Evolutionary conservation across 768 basidiomycete genomes (phyloP).

Genomic region (Cystofilobasidium capitatum): DNA sequence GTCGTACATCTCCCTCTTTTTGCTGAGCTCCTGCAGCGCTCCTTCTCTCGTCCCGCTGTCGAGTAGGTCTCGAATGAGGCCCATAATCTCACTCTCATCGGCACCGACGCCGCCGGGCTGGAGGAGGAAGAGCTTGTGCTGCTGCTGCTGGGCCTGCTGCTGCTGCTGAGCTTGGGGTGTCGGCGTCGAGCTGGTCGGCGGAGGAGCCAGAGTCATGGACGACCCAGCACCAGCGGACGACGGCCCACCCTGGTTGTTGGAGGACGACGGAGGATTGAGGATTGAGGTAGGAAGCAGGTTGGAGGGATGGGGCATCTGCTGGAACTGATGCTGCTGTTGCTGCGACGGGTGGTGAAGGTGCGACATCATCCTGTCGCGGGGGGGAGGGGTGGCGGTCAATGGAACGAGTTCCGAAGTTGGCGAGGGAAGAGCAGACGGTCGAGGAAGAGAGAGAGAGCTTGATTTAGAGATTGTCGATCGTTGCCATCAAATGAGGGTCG

Average conservation of each 20-base stretch:
- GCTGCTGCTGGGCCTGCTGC: neutral
- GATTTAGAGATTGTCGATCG: too few relatives aligned
- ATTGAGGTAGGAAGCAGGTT: constrained; percentile 24
- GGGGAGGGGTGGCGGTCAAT: too few relatives aligned
- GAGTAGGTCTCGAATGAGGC: constrained; percentile 54
- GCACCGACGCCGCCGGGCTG: constrained; percentile 31
- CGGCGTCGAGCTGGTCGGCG: constrained; percentile 10
- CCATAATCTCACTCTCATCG: constrained; percentile 78
- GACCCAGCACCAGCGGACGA: too few relatives aligned
- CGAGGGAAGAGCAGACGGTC: too few relatives aligned
- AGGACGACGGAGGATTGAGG: constrained; percentile 20
- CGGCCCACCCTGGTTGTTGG: neutral
- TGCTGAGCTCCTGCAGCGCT: constrained; percentile 88
- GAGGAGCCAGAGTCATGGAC: constrained; percentile 29
- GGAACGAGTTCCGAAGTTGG: too few relatives aligned
- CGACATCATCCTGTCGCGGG: too few relatives aligned
- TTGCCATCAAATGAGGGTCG: too few relatives aligned
- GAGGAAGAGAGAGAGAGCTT: too few relatives aligned
- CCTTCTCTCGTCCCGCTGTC: constrained; percentile 62
- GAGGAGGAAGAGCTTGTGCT: constrained; percentile 35
- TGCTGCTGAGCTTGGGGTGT: neutral
- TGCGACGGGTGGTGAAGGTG: too few relatives aligned
- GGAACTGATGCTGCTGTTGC: constrained; percentile 25
- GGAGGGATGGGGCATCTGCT: constrained; percentile 9
- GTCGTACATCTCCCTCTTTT: constrained; percentile 98